Evolutionary conservation across 495 filamentous ascomycete species (phyloP), one percentile per base, ranked within the genome.

Genomic region (Cercophora sp.): DNA sequence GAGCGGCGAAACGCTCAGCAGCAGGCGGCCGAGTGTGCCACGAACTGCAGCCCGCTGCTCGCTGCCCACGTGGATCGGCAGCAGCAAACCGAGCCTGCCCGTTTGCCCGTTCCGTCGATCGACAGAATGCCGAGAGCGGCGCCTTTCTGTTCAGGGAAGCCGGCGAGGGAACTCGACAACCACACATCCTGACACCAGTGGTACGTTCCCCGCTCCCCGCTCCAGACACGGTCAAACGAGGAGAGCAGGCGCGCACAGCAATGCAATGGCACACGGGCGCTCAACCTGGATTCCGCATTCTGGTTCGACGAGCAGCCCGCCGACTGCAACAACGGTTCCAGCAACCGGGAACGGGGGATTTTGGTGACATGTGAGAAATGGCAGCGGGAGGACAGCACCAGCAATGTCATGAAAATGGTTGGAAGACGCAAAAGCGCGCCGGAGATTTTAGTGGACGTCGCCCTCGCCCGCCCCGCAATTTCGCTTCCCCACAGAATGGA

Each of bases 401-500:
- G n/a, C n/a, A n/a, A n/a, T n/a, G n/a, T n/a, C n/a, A n/a, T n/a
- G n/a, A n/a, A n/a, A n/a, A n/a, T n/a, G n/a, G n/a, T n/a, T n/a
- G n/a, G n/a, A n/a, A n/a, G n/a, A n/a, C n/a, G n/a, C n/a, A n/a
- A n/a, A n/a, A n/a, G n/a, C n/a, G n/a, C n/a, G n/a, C n/a, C n/a
- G n/a, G n/a, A n/a, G n/a, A n/a, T n/a, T n/a, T n/a, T n/a, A n/a
- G n/a, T n/a, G n/a, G n/a, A n/a, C n/a, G n/a, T 11, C 13, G 41
- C 8, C 16, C 13, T 11, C 9, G 22, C 37, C 37, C 37, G 26
- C 44, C 44, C 52, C 52, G 37, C 52, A 55, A 49, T 48, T 10
- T 55, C 52, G 44, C 52, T 55, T 55, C 52, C 52, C 52, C 52
- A 55, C 52, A 55, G 18, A 32, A 8, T 23, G 24, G 27, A n/a